Base-by-base conservation (phyloP, 2,329 filamentous ascomycete species). In the Alternaria gaisen region DNA sequence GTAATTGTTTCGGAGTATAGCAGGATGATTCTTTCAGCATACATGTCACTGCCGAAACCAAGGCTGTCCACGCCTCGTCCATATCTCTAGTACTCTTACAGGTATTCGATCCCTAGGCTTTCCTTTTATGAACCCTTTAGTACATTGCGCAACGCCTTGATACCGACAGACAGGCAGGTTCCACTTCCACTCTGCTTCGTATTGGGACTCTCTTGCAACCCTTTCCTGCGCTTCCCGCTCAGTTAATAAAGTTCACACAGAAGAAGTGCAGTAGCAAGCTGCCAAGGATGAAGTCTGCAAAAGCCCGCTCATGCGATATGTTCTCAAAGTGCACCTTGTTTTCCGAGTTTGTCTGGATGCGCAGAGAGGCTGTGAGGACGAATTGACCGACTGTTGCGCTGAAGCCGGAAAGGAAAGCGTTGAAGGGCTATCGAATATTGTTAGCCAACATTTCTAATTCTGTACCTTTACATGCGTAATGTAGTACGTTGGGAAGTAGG, bases 211-310 rank as follows among this genome's bases (percentile, higher is more conserved):
- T 24, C 30, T 36, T 9, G 40, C 7, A 28, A 5, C 16, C 26
- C 30, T 28, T 26, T 18, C 51, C 36, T 18, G 18, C 20, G 10
- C 26, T 34, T 8, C 43, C 46, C 51, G n/a, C 70, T 84, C 85
- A 99, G 86, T 99, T 99, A 84, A 99, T 98, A 81, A 99, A 99
- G 86, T 99, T 99, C 79, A 98, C 89, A 82, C 94, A 97, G 86
- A 99, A 99, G 83, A 98, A 97, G 84, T 99, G 95, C 79, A 98
- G 83, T 78, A 98, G 92, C 79, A 99, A 80, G 80, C 94, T 97
- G 78, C 94, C 95, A 72, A 97, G 92, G 62, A 99, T 86, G 77
- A 91, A 99, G 82, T 99, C 95, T 76, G 95, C 94, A 80, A 99
- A 99, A 40, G 95, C 94, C 79, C 92, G 88, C 82, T 97, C 93